Conservation (phyloP, 305 asterid genomes). For the Fraxinus latifolia region DNA sequence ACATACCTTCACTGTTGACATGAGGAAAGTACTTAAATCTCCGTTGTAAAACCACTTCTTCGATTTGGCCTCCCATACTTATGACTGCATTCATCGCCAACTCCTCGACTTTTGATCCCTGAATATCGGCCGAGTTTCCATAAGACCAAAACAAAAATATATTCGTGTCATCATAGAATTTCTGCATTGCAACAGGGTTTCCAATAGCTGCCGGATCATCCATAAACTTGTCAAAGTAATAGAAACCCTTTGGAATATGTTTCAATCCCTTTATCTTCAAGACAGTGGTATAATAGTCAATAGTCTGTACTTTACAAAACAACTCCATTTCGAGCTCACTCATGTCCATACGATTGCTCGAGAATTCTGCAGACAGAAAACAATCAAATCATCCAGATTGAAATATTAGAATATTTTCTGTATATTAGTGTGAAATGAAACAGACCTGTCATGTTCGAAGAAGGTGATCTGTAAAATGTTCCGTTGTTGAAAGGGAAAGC, state of each 20-base stretch:
- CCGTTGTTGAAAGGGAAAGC: constrained; percentile 59
- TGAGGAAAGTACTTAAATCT: constrained; percentile 78
- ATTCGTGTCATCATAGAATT: constrained; percentile 53
- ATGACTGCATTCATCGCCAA: constrained; percentile 54
- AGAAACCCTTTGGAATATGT: constrained; percentile 67
- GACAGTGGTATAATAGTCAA: constrained; percentile 71
- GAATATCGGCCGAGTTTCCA: constrained; percentile 60
- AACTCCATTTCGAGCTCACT: constrained; percentile 59
- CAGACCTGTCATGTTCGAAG: constrained; percentile 37
- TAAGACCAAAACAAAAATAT: constrained; percentile 80
- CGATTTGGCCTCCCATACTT: constrained; percentile 62
- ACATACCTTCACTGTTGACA: constrained; percentile 58
- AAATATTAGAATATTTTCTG: neutral
- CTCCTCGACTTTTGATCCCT: constrained; percentile 45
- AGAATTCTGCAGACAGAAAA: constrained; percentile 36
- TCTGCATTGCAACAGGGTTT: constrained; percentile 84
- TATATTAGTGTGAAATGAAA: neutral
- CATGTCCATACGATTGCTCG: constrained; percentile 34
- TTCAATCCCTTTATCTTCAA: constrained; percentile 65
- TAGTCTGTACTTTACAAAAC: constrained; percentile 63
- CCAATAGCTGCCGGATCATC: constrained; percentile 62
- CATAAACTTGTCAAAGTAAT: constrained; percentile 69
- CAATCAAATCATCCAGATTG: constrained; percentile 7
- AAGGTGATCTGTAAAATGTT: constrained; percentile 55
- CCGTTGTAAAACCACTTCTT: constrained; percentile 50